Evolutionary conservation across 495 filamentous ascomycete species (phyloP).

Genomic region (Bombardia bombarda): DNA sequence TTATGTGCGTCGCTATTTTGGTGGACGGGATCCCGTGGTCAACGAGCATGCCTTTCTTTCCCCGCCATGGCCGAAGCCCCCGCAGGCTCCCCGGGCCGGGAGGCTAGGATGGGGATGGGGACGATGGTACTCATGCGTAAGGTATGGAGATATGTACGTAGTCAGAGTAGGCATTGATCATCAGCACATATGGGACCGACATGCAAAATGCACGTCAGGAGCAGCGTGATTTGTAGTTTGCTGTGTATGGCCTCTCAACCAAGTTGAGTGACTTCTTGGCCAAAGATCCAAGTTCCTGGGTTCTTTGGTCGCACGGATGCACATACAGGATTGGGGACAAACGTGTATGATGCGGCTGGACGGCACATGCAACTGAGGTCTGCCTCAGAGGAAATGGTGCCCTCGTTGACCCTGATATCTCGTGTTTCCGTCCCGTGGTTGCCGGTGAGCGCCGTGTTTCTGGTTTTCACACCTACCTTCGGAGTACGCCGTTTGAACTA

Average conservation of each 20-base stretch:
- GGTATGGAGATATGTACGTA: too few relatives aligned
- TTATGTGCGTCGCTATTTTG: conserved; percentile 24
- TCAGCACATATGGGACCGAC: too few relatives aligned
- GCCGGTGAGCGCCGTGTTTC: too few relatives aligned
- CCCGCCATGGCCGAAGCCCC: not conserved
- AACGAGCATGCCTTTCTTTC: not conserved
- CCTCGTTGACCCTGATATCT: too few relatives aligned
- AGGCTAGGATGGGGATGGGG: not conserved
- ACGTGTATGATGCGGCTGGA: not conserved
- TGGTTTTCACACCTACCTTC: not conserved
- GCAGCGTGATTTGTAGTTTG: not conserved
- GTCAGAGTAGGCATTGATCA: too few relatives aligned
- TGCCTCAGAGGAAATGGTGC: not conserved
- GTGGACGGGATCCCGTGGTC: conserved; percentile 6
- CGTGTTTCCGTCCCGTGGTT: too few relatives aligned
- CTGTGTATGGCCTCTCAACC: not conserved
- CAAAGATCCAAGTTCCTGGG: conserved; percentile 6
- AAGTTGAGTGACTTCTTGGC: not conserved
- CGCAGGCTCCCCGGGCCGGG: not conserved
- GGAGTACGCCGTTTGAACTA: not conserved
- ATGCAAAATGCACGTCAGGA: not conserved
- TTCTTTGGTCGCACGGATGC: not conserved
- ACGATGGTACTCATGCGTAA: not conserved
- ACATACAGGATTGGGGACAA: not conserved
- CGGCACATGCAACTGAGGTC: not conserved